Evolutionary conservation across 169 alveolate genomes (phyloP).

Genomic region (Babesia ovis): DNA sequence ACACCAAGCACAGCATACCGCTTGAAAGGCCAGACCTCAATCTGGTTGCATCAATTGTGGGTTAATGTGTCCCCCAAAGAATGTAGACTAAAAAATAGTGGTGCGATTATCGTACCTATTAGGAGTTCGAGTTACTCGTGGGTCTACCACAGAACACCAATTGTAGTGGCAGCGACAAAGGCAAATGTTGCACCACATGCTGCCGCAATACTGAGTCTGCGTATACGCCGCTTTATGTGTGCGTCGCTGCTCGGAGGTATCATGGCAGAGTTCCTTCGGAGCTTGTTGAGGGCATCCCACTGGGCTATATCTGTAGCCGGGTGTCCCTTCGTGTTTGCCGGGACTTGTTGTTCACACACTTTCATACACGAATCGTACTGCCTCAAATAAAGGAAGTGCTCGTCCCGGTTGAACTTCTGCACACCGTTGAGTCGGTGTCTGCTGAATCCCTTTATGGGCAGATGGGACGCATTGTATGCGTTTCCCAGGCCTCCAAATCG

Average conservation of each 20-base stretch:
- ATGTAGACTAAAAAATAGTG: background rate
- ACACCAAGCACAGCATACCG: background rate
- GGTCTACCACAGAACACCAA: conserved; percentile 52
- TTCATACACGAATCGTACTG: too few species aligned
- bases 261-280: conserved; percentile 9
- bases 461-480: conserved; percentile 62
- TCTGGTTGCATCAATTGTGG: background rate
- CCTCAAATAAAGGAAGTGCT: conserved; percentile 57
- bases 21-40: background rate
- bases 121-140: background rate
- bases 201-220: conserved; percentile 29
- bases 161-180: conserved; percentile 43
- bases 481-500: conserved; percentile 33
- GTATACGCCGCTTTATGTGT: conserved; percentile 2
- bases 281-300: conserved; percentile 13
- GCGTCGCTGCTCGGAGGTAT: conserved; percentile 28
- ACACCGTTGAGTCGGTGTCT: conserved; percentile 52
- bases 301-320: background rate
- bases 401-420: conserved; percentile 60
- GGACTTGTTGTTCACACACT: too few species aligned
- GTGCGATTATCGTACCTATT: too few species aligned
- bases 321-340: background rate
- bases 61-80: background rate
- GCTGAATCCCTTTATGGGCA: conserved; percentile 51
- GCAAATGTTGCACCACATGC: conserved; percentile 29